Conservation (phyloP, 768 basidiomycete species). For the Pleurotus cornucopiae region DNA sequence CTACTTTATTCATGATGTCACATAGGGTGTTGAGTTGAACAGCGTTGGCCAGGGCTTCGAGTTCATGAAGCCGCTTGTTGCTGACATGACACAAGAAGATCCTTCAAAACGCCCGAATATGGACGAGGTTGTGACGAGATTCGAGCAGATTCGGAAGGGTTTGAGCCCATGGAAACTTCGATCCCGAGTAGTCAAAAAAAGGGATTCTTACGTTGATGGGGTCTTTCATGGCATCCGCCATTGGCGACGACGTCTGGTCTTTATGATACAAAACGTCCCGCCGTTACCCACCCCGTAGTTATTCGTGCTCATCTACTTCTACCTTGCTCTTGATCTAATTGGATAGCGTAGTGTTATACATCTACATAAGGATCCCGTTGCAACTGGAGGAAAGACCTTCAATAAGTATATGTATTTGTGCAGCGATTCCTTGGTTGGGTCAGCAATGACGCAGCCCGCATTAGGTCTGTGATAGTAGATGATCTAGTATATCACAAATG, state of each 20-base stretch:
- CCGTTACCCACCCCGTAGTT: constrained; percentile 1
- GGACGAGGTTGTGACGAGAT: constrained; percentile 28
- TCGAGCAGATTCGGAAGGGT: constrained; percentile 19
- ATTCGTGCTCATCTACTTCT: no score
- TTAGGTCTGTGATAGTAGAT: no score
- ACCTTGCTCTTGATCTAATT: no score
- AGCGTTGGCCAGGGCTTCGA: constrained; percentile 16
- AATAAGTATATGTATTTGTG: no score
- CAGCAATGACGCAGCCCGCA: no score
- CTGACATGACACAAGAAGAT: constrained; percentile 30
- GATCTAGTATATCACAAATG: no score
- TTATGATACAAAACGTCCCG: constrained; percentile 1
- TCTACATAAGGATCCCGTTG: no score
- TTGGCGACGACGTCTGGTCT: constrained; percentile 6
- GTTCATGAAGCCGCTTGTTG: constrained; percentile 24
- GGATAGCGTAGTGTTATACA: no score
- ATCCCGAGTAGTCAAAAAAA: constrained; percentile 14
- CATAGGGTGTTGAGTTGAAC: not conserved
- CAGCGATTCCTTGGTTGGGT: no score
- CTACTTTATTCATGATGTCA: no score
- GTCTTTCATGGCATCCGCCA: constrained; percentile 2
- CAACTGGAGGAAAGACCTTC: no score
- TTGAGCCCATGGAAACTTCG: constrained; percentile 27
- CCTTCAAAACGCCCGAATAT: constrained; percentile 31
- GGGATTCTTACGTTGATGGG: not conserved